These are phyloP conservation scores for Furcasterigmium sp. DNA, from an alignment of 2,329 filamentous ascomycete genomes.

Conservation along the genomic window DNA sequence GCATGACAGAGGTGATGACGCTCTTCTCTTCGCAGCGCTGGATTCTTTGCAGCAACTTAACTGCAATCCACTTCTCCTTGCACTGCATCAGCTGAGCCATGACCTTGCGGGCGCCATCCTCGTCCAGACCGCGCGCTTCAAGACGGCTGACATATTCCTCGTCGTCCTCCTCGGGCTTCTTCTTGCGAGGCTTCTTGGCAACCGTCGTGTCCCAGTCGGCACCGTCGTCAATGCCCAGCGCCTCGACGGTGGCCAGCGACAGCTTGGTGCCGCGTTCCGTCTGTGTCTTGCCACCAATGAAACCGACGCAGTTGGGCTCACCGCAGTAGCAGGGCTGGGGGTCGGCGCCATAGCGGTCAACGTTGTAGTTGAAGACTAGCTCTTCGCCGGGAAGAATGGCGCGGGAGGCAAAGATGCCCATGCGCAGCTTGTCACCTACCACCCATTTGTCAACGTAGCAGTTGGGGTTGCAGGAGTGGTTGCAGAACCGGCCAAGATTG, in stretches of 20 bases:
- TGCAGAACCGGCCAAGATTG: slow-evolving; percentile 95
- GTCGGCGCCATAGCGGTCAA: slow-evolving; percentile 94
- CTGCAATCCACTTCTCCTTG: slow-evolving; percentile 98
- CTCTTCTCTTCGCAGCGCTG: slow-evolving; percentile 81
- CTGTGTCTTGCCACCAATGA: slow-evolving; percentile 96
- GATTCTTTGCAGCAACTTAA: slow-evolving; percentile 87
- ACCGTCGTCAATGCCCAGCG: slow-evolving; percentile 87
- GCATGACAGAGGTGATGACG: slow-evolving; percentile 82
- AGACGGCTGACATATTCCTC: slow-evolving; percentile 93
- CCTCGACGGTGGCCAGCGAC: slow-evolving; percentile 83
- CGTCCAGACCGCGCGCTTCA: slow-evolving; percentile 71
- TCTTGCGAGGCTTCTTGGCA: slow-evolving; percentile 85
- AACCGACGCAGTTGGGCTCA: slow-evolving; percentile 90
- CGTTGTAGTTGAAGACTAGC: slow-evolving; percentile 98
- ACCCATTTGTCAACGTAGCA: slow-evolving; percentile 99
- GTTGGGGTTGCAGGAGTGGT: slow-evolving; percentile 98
- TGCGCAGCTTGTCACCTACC: slow-evolving; percentile 91
- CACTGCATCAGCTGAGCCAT: slow-evolving; percentile 97
- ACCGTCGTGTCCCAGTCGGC: slow-evolving; percentile 90
- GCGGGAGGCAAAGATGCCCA: slow-evolving; percentile 95
- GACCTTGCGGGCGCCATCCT: slow-evolving; percentile 83
- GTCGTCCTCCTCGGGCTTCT: slow-evolving; percentile 86
- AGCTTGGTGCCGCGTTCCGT: slow-evolving; percentile 93
- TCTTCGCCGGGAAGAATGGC: slow-evolving; percentile 85
- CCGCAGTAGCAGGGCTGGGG: slow-evolving; percentile 96